Base-by-base conservation (phyloP, 2,329 filamentous ascomycete genomes). In the Teratosphaeriaceae sp. region DNA sequence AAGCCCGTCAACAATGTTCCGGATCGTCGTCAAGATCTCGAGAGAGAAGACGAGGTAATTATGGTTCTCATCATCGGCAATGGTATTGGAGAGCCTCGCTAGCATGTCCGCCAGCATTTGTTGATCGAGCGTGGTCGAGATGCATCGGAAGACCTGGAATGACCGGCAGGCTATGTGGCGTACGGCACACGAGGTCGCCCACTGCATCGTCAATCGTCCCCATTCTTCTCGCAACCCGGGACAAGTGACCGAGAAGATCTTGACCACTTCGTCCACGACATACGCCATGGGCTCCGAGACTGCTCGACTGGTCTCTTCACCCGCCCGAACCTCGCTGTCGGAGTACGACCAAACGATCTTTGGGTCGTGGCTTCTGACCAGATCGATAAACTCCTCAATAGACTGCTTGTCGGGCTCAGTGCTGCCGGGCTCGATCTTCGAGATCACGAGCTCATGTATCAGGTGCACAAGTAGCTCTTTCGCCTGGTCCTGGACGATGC, bases 41-140 rank as follows among this genome's bases (percentile, higher is more conserved):
- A 97, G 90, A 0, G 92, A 94, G 58, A 98, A 98, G 0, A 88
- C 90, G 58, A 96, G 88, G 42, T 96, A 94, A 65, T 97, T 90
- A 0, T 82, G 56, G 42, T 67, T 78, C 57, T 95, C 88, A 54
- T 96, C 88, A 51, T 97, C 90, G 0, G 94, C 89, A 56, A 98
- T 92, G 0, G 92, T 98, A 63, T 97, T 98, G 1, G 90, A 97
- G 23, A 98, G 73, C 36, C 94, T 78, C 11, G 86, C 89, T 18
- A 98, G 79, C 88, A 98, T 98, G 58, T 98, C 92, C 2, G 88
- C 88, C 13, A 98, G 76, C 90, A 97, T 98, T 44, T 82, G 75
- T 53, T 94, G 88, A 59, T 98, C 90, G 18, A 97, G 70, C 1
- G 85, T 88, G 13, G 87, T 94, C 21, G 94, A 78, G 42, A 97